phyloP scores from a whole-genome alignment of 495 filamentous ascomycete genomes.

The Penicillium cinerascens region DNA sequence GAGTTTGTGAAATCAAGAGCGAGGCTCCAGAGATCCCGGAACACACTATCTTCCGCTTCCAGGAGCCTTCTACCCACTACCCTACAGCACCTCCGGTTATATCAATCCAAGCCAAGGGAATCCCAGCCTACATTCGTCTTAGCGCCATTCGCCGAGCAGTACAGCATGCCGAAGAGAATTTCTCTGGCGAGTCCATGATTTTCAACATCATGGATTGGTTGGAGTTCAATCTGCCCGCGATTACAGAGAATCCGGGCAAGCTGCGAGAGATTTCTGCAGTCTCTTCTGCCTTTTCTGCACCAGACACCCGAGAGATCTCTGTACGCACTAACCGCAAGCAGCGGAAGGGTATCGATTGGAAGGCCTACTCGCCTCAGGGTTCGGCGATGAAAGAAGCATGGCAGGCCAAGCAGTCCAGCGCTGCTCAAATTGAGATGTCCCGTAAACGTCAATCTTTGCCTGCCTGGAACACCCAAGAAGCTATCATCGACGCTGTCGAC shows the following conservation, averaged over 20 bases:
- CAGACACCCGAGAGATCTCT: conserved; percentile 31
- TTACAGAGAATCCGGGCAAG: conserved; percentile 77
- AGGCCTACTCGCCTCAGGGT: conserved; percentile 35
- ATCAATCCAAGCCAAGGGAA: conserved; percentile 54
- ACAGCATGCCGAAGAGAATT: conserved; percentile 58
- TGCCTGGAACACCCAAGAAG: conserved; percentile 78
- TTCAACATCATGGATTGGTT: conserved; percentile 90
- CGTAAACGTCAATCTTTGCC: conserved; percentile 67
- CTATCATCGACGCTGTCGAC: conserved; percentile 69
- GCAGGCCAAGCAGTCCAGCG: conserved; percentile 50
- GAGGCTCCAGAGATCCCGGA: conserved; percentile 37
- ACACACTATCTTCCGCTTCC: conserved; percentile 46
- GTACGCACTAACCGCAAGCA: conserved; percentile 51
- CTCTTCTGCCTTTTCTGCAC: conserved; percentile 28
- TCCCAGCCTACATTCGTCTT: conserved; percentile 92
- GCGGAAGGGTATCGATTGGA: conserved; percentile 36
- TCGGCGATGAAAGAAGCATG: conserved; percentile 47
- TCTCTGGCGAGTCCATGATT: conserved; percentile 80
- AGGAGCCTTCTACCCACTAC: conserved; percentile 58
- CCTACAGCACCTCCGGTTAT: conserved; percentile 74
- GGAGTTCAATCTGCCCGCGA: conserved; percentile 67
- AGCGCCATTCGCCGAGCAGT: conserved; percentile 80
- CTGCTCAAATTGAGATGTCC: conserved; percentile 68
- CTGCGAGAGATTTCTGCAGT: conserved; percentile 77
- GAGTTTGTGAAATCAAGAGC: conserved; percentile 61